Base-by-base conservation (phyloP, 805 yeast species). In the Huiozyma naganishii region DNA sequence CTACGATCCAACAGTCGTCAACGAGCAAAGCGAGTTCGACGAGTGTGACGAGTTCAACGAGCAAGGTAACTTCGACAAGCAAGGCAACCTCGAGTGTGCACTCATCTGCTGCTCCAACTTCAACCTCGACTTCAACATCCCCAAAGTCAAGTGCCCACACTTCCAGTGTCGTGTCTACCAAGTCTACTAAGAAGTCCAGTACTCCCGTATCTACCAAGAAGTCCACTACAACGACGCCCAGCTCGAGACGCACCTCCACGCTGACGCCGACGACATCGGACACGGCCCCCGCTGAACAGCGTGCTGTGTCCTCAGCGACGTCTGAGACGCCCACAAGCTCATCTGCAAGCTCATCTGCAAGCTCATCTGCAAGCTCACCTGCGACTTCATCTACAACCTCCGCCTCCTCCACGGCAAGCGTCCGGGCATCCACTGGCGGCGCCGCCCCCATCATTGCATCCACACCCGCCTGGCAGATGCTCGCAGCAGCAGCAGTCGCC, bases 151-250 rank as follows among this genome's bases (percentile, higher is more conserved):
- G 50, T 36, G 40, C 41, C 35, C 8, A 54, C 23, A 39, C 52
- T 29, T 41, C 57, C 8, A 41, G 54, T 6, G 37, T 53, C 27
- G 32, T 46, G 4, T 43, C 59, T 2, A 39, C 55, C 3, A 44
- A 59, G 5, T 7, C 39, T 9, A 10, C 39, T 13, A 28, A 30
- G 17, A 9, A 30, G 36, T 27, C 36, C 3, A 27, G 29, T 12
- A 35, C 37, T n/a, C 23, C 29, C 5, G 9, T 17, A 9, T 17
- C 42, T 12, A 33, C 13, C 37, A 27, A 23, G 27, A 17, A 27
- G 13, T 7, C 35, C 33, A 12, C 27, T 10, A 40, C 23, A 29
- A 30, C 33, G n/a, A 6, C 12, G n/a, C 30, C 35, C 13, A n/a
- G 27, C 11, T 7, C 41, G 7, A 17, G 23, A 17, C 23, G 4